Evolutionary conservation across 2,329 filamentous ascomycete genomes (phyloP), one percentile per base, ranked within the genome.

Genomic region (Dactylellina haptotyla): DNA sequence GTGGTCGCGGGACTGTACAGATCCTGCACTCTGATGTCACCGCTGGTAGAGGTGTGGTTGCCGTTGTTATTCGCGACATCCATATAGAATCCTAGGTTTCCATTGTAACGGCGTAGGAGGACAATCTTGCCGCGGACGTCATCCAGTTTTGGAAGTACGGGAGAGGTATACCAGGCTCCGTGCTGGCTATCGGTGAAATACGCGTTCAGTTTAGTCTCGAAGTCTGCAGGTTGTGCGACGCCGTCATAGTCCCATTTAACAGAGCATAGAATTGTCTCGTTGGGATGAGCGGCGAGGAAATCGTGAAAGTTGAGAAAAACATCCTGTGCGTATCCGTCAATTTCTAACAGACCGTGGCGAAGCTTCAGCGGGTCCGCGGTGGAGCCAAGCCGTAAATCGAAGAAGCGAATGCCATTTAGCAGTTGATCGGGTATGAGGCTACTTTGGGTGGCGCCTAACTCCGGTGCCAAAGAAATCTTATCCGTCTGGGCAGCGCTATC

Each of bases 161-260:
- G 8, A 16, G 46, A 43, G 23, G 59, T 64, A 20, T 54, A 56
- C 59, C 59, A 64, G 9, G 20, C 39, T 4, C 59, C 59, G 26
- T 64, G 37, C 2, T 4, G 5, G 2, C 59, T 48, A 10, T 64
- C 59, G 3, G 26, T 46, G 12, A 54, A 64, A 6, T 45, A 37
- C 16, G 34, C n/a, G 18, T 18, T 28, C 3, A 64, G 37, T 25
- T 23, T 41, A 10, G 46, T 18, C 56, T 64, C 59, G 18, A 64
- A 64, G 46, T 64, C 37, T 4, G 48, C 14, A 18, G 59, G 59
- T 46, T 64, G 59, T 1, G 34, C 25, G 6, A 50, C 14, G 26
- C 48, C 46, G 59, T 26, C 37, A 37, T 45, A 64, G 8, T 64
- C 59, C 59, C 59, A 64, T 64, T 64, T 64, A 4, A 64, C 50